Evolutionary conservation across 257 asterid genomes (phyloP).

Genomic region (Solanum rostratum): DNA sequence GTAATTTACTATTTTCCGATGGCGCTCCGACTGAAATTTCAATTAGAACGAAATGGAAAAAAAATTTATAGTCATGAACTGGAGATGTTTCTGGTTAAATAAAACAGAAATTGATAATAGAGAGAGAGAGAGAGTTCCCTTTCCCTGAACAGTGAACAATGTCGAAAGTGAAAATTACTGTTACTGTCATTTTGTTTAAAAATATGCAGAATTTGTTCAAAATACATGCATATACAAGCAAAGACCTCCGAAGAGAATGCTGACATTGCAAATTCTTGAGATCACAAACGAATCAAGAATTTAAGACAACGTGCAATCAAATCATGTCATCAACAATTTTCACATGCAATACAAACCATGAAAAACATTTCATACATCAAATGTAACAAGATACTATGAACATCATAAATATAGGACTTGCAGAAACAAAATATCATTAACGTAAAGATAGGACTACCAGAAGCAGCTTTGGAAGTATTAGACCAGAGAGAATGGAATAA

Average conservation of each 20-base stretch:
- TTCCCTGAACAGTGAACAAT: not conserved
- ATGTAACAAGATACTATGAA: not conserved
- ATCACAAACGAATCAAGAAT: not conserved
- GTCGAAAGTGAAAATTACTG: not conserved
- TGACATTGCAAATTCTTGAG: not conserved
- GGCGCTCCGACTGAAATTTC: slow-evolving; percentile 55
- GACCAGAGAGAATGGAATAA: not conserved
- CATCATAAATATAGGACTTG: not conserved
- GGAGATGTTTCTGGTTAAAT: not conserved
- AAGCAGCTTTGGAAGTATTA: not conserved
- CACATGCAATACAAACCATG: not conserved
- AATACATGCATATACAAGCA: not conserved
- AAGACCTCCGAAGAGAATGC: not conserved
- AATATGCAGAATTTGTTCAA: not conserved
- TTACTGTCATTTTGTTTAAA: not conserved
- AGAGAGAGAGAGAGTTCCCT: not conserved
- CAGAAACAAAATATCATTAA: not conserved
- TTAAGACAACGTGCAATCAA: not conserved
- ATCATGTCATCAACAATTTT: not conserved
- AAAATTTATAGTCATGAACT: not conserved
- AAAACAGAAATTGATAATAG: not conserved
- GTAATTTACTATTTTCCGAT: slow-evolving; percentile 50
- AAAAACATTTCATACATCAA: not conserved
- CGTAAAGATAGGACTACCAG: not conserved
- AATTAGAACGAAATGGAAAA: not conserved